A percentile compares a stretch with the other conserved stretches of the same genome.
These are phyloP conservation scores for Aspergillus alliaceus DNA, from an alignment of 2,329 filamentous ascomycete species.

Conservation along the genomic window DNA sequence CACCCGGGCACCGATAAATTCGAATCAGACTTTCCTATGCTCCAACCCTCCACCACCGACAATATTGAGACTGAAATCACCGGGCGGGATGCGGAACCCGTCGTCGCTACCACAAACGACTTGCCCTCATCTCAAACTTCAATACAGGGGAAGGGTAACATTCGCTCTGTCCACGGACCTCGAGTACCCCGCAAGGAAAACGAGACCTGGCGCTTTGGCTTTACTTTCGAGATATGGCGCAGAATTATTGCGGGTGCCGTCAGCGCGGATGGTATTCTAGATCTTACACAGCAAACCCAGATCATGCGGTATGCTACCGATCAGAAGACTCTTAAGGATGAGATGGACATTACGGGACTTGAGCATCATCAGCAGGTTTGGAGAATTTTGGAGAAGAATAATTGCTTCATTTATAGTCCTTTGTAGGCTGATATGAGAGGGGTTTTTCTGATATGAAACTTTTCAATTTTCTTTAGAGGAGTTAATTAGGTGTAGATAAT, in stretches of 20 bases:
- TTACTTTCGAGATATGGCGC: constrained; percentile 30
- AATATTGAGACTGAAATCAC: neutral
- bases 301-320: constrained; percentile 35
- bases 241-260: constrained; percentile 31
- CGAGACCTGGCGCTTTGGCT: constrained; percentile 22
- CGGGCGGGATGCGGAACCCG: neutral
- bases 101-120: neutral
- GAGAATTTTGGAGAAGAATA: constrained; percentile 35
- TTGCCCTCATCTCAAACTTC: neutral
- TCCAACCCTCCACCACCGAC: constrained; percentile 3
- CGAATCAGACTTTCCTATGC: constrained; percentile 21
- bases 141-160: constrained; percentile 3
- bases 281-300: constrained; percentile 26
- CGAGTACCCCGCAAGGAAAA: constrained; percentile 11
- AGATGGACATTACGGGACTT: constrained; percentile 29
- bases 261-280: constrained; percentile 25
- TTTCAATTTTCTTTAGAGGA: too few relatives aligned
- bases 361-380: constrained; percentile 35
- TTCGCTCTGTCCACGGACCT: neutral
- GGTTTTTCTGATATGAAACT: neutral
- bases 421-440: neutral
- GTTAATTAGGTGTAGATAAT: neutral
- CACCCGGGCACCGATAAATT: constrained; percentile 15
- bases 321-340: constrained; percentile 29
- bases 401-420: constrained; percentile 32